Evolutionary conservation across 768 basidiomycete genomes (phyloP), one percentile per base, ranked within the genome.

Genomic region (Rhizopogon vesiculosus): DNA sequence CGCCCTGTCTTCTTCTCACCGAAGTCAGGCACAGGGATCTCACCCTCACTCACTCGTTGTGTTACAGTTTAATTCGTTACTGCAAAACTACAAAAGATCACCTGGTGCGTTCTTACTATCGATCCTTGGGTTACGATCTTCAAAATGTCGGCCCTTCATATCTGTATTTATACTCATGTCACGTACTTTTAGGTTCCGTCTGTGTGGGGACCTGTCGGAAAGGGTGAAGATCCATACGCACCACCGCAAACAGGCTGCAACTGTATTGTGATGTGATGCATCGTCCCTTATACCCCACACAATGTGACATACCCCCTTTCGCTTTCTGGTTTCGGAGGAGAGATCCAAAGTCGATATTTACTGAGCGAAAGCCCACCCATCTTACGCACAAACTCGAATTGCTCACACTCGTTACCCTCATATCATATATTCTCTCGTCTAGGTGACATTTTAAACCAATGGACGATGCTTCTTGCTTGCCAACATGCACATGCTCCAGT

Each of bases 51-150:
- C 33, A 38, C 13, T 52, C 39, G 55, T 41, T 35, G 3, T 19
- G 5, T 38, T 25, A 38, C 69, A 98, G 95, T 68, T 72, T 98
- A 62, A 95, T 98, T 66, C 86, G 89, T 45, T 97, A 92, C 70
- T 95, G 93, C 81, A 93, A 92, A 74, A 87, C 86, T 42, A 97
- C 93, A 49, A 91, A 90, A 68, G 95, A 97, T 70, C 86, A 88
- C 62, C 79, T 93, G 58, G 90, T 92, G 69, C 65, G 87, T 80
- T n/a, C 46, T 39, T 50, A 35, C 38, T 51, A 18, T 45, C 28
- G 25, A 18, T 51, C 19, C 18, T 50, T 5, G 8, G 42, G 18
- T 49, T 1, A 29, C 51, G 6, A 15, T 28, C 8, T 50, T 9
- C 10, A 18, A 6, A 13, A 16, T 38, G 22, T 38, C 15, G 19